Percentiles rank a stretch among this genome's conserved stretches.
phyloP scores from a whole-genome alignment of 768 basidiomycete genomes.

The Mycena floridula region DNA sequence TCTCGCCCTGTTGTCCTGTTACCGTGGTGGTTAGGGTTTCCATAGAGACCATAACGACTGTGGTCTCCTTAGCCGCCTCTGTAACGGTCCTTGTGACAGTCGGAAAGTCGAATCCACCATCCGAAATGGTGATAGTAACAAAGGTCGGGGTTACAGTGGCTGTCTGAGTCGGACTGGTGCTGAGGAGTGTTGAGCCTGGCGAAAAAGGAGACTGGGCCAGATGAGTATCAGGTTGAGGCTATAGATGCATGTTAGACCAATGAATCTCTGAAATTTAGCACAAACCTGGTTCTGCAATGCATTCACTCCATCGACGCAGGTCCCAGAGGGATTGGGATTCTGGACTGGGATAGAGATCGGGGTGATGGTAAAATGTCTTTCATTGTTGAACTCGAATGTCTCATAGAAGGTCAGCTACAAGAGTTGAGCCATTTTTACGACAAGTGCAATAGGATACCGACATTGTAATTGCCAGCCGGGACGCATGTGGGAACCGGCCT shows the following conservation, averaged over 20 bases:
- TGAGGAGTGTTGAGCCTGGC: conserved; percentile 8
- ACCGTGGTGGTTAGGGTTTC: conserved; percentile 14
- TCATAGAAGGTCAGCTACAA: conserved; percentile 44
- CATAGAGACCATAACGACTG: conserved; percentile 14
- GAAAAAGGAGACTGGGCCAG: conserved; percentile 24
- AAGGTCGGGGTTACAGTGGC: background rate
- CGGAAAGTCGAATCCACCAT: background rate
- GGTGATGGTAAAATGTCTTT: conserved; percentile 32
- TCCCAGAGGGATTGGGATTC: conserved; percentile 18
- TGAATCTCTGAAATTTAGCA: no score
- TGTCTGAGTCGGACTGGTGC: background rate
- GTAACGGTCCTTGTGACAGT: conserved; percentile 13
- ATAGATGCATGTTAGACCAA: no score
- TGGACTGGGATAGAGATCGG: conserved; percentile 29
- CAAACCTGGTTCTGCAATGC: conserved; percentile 26
- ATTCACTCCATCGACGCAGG: conserved; percentile 15
- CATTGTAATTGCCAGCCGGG: conserved; percentile 35
- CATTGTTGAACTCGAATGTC: conserved; percentile 24
- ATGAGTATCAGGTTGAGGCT: conserved; percentile 29
- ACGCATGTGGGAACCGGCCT: conserved; percentile 37
- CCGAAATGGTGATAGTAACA: conserved; percentile 7
- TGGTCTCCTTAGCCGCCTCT: conserved; percentile 9
- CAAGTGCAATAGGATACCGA: conserved; percentile 14
- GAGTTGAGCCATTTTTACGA: conserved; percentile 1
- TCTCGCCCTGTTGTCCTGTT: conserved; percentile 14